Base-by-base conservation (phyloP, 2,329 filamentous ascomycete species). In the Xylaria sp. region DNA sequence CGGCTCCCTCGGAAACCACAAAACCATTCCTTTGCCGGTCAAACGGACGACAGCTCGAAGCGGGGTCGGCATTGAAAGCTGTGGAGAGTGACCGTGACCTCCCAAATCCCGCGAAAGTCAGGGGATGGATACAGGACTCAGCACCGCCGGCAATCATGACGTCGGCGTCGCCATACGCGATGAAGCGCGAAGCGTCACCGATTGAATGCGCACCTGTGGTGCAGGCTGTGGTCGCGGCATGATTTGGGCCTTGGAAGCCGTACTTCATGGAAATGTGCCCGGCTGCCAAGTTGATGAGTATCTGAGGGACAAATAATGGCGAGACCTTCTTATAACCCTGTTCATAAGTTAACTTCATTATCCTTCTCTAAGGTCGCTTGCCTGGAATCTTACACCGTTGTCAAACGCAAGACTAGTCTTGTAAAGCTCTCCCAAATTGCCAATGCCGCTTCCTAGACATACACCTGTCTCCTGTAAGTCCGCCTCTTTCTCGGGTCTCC, bases 71-170 rank as follows among this genome's bases (percentile, higher is more conserved):
- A 76, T 97, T 97, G 82, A 89, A 97, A 3, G 85, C 86, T 0
- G 93, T 97, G 7, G 93, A 91, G 41, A 99, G 83, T 60, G 94
- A 97, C 67, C 95, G 88, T 1, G 94, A 93, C 69, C 94, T 87
- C 28, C 93, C 91, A 76, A 99, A 99, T 7, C 95, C 96, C 7
- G 94, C 93, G 73, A 98, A 91, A 1, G 95, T 93, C 50, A 99
- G 85, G 10, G 96, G 96, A 77, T 99, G 95, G 64, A 99, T 95
- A 78, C 96, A 99, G 0, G 95, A 94, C 80, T 99, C 96, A 9
- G 95, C 89, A 32, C 95, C 95, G 48, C 96, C 96, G n/a, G 96
- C 94, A 9, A 99, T 82, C 94, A 99, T 98, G 63, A 98, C 91
- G 78, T 97, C 87, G 53, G 95, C 95, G 78, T 98, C 95, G 7